Evolutionary conservation across 192 early-diverging fungal species (phyloP).

Genomic region (Entomortierella chlamydospora): DNA sequence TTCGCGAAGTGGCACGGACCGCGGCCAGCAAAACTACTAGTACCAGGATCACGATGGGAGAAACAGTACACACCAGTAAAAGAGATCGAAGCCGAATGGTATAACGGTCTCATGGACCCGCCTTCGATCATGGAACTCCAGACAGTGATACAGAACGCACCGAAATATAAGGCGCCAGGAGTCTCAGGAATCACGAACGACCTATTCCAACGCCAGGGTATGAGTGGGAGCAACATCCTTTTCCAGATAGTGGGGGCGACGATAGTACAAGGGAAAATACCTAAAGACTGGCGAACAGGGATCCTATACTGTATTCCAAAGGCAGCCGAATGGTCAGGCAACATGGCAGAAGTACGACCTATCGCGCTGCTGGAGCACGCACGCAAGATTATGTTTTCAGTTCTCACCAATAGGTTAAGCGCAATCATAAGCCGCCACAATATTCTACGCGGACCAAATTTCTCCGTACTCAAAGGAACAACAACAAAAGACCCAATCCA

Average conservation of each 20-base stretch:
- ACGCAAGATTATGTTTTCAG: slow-evolving; percentile 15
- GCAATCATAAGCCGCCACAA: not conserved
- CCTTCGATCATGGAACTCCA: not conserved
- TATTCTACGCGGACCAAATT: slow-evolving; percentile 21
- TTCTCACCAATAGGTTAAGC: slow-evolving; percentile 4
- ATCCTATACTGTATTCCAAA: slow-evolving; percentile 28
- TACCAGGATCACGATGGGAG: not conserved
- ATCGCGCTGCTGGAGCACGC: slow-evolving; percentile 22
- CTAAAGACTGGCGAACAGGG: slow-evolving; percentile 13
- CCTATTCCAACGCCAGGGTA: slow-evolving; percentile 4
- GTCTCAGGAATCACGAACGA: slow-evolving; percentile 12
- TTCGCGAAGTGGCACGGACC: slow-evolving; percentile 15
- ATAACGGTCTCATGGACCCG: slow-evolving; percentile 14
- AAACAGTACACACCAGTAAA: slow-evolving; percentile 1
- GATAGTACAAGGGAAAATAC: slow-evolving; percentile 6
- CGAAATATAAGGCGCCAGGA: slow-evolving; percentile 15
- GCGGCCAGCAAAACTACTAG: not conserved
- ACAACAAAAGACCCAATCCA: slow-evolving; percentile 36
- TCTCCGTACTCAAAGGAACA: slow-evolving; percentile 27
- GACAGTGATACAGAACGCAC: not conserved
- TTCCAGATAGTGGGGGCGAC: slow-evolving; percentile 11
- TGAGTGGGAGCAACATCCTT: not conserved
- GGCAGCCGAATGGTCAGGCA: slow-evolving; percentile 22
- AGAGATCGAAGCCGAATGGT: slow-evolving; percentile 13
- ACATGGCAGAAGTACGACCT: slow-evolving; percentile 10